Percentiles rank a stretch among this genome's conserved stretches.
Evolutionary conservation across 305 asterid genomes (phyloP).

Genomic region (Fraxinus greggii): DNA sequence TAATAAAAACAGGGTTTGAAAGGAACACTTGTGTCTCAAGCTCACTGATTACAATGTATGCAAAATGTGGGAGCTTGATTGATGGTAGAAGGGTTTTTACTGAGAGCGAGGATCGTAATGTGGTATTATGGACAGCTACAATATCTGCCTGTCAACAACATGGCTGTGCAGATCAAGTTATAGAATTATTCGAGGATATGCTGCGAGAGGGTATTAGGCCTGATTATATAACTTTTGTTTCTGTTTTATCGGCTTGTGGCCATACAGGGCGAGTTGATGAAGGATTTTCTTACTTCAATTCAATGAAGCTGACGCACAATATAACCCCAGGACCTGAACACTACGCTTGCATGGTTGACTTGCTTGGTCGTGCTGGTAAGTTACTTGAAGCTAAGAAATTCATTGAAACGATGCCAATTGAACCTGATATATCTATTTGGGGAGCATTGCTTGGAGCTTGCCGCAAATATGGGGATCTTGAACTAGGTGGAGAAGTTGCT

Average conservation of each 20-base stretch:
- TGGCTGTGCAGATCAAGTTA: slow-evolving; percentile 42
- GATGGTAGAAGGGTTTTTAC: slow-evolving; percentile 42
- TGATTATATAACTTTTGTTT: slow-evolving; percentile 50
- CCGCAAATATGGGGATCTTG: slow-evolving; percentile 44
- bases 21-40: slow-evolving; percentile 32
- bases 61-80: slow-evolving; percentile 55
- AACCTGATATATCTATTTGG: slow-evolving; percentile 42
- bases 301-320: slow-evolving; percentile 37
- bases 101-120: slow-evolving; percentile 32
- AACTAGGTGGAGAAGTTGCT: slow-evolving; percentile 42
- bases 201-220: slow-evolving; percentile 40
- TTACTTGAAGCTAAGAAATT: slow-evolving; percentile 48
- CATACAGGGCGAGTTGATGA: slow-evolving; percentile 48
- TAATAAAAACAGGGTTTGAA: slow-evolving; percentile 44
- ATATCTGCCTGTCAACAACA: slow-evolving; percentile 55
- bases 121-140: slow-evolving; percentile 56
- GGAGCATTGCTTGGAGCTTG: slow-evolving; percentile 62
- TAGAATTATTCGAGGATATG: slow-evolving; percentile 46
- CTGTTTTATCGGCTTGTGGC: slow-evolving; percentile 57
- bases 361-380: slow-evolving; percentile 55
- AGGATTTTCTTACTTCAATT: slow-evolving; percentile 44
- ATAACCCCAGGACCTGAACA: slow-evolving; percentile 54
- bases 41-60: slow-evolving; percentile 52
- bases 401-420: slow-evolving; percentile 46
- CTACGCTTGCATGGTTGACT: slow-evolving; percentile 62